Base-by-base conservation (phyloP, 1,139 yeast genomes). In the Diutina pseudorugosa region DNA sequence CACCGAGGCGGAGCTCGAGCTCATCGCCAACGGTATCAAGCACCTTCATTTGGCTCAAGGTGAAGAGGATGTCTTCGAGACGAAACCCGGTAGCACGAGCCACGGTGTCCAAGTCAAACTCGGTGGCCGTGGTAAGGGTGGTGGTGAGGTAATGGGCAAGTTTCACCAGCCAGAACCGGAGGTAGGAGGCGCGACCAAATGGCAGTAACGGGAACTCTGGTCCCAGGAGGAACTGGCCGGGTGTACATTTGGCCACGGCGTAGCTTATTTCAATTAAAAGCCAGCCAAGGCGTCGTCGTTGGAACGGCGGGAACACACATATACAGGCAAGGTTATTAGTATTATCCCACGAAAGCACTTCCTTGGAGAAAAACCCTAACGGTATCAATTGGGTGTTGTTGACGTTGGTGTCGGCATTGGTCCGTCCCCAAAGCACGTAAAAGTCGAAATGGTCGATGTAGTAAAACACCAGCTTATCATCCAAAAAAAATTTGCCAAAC, bases 311-410 rank as follows among this genome's bases (percentile, higher is more conserved):
- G 57, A 93, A 87, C 3, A 89, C 80, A 59, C 95, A 76, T 23
- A 93, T 86, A 63, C 98, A 93, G 0, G 97, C 96, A 51, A 93
- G 70, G 63, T 93, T 93, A 62, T 69, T 72, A 55, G 90, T 87
- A 53, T 80, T 77, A 53, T 88, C 94, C 80, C 91, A 88, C 0
- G 96, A 83, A 1, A 85, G 72, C 50, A 85, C 69, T 62, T 93
- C 98, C 59, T 88, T 87, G 21, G 97, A 90, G 61, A 89, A 93
- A 63, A 89, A 93, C 1, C 98, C 98, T 85, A 90, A 80, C 7
- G 94, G 90, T 5, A 45, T 23, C 7, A n/a, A 27, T 4, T 45
- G 36, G 18, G 11, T 11, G 21, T 23, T n/a, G 21, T 45, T 33
- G 19, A 6, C 47, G 3, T 12, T 3, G 14, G 20, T 23, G 9